These are phyloP conservation scores for Colletotrichum sp. DNA, from an alignment of 2,329 filamentous ascomycete genomes.

Conservation along the genomic window DNA sequence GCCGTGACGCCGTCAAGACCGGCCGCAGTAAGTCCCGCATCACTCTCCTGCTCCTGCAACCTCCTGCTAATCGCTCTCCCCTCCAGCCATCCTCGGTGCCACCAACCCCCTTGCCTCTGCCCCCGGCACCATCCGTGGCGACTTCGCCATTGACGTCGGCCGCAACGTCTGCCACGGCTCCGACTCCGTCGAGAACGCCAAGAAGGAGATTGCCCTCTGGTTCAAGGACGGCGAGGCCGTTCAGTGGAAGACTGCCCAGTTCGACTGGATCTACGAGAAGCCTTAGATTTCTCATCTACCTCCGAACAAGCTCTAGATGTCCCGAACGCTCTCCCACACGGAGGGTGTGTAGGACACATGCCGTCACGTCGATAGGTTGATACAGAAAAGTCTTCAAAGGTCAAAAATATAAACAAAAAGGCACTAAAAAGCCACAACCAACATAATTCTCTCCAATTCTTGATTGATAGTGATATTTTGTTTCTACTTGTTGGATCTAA, in stretches of 20 bases:
- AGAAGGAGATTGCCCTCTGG: constrained; percentile 99
- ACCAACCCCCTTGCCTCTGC: constrained; percentile 96
- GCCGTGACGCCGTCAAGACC: constrained; percentile 98
- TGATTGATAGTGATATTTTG: not conserved
- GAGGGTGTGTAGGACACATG: not conserved
- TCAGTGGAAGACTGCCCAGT: constrained; percentile 82
- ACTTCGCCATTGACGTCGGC: constrained; percentile 81
- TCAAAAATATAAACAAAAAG: constrained; percentile 20
- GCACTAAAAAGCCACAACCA: constrained; percentile 6
- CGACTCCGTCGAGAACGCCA: constrained; percentile 96
- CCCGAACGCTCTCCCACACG: not conserved
- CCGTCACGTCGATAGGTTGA: constrained; percentile 9
- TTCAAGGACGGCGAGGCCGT: constrained; percentile 89
- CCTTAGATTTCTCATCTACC: constrained; percentile 38
- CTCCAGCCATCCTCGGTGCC: constrained; percentile 85
- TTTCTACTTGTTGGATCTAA: constrained; percentile 31
- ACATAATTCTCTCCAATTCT: not conserved
- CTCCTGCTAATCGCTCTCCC: constrained; percentile 15
- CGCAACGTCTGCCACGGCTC: constrained; percentile 99
- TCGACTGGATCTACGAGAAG: constrained; percentile 99
- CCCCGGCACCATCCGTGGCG: constrained; percentile 97
- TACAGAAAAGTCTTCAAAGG: constrained; percentile 13
- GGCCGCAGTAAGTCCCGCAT: constrained; percentile 73
- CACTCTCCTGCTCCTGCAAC: constrained; percentile 22
- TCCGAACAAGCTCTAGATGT: not conserved